phyloP scores from a whole-genome alignment of 108 stramenopile species.

The Skeletonema costatum region DNA sequence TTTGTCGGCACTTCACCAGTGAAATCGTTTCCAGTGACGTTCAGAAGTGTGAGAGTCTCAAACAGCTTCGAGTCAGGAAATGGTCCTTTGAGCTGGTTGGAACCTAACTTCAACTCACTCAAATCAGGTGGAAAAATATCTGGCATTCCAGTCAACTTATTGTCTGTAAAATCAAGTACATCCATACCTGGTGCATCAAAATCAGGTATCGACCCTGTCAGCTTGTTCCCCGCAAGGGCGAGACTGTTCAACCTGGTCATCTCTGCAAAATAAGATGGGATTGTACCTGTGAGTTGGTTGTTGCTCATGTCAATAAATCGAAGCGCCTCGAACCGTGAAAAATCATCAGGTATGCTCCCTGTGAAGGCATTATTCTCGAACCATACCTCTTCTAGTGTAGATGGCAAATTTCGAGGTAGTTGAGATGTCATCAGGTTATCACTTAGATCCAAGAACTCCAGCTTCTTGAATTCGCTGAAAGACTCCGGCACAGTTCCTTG shows the following conservation, averaged over 20 bases:
- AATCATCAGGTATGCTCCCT: background rate
- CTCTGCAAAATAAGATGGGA: conserved; percentile 49
- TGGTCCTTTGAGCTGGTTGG: conserved; percentile 15
- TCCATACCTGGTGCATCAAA: background rate
- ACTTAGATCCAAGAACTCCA: conserved; percentile 16
- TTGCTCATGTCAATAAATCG: conserved; percentile 35
- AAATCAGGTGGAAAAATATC: background rate
- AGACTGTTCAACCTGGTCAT: conserved; percentile 39
- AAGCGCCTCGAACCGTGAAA: background rate
- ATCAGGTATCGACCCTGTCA: conserved; percentile 14
- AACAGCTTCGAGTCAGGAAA: background rate
- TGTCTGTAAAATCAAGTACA: conserved; percentile 20
- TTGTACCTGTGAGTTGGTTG: conserved; percentile 56
- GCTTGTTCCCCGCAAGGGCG: background rate
- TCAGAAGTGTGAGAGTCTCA: background rate
- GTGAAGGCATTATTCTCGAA: background rate
- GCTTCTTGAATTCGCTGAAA: background rate
- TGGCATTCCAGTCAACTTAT: background rate
- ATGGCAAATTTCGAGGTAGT: conserved; percentile 9
- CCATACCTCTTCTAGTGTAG: conserved; percentile 10
- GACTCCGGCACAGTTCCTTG: conserved; percentile 20
- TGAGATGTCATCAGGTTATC: background rate
- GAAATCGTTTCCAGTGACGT: conserved; percentile 12
- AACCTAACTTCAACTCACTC: conserved; percentile 10
- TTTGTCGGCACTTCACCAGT: background rate